phyloP scores from a whole-genome alignment of 1,284 basidiomycete species.

The Tilletia walkeri region DNA sequence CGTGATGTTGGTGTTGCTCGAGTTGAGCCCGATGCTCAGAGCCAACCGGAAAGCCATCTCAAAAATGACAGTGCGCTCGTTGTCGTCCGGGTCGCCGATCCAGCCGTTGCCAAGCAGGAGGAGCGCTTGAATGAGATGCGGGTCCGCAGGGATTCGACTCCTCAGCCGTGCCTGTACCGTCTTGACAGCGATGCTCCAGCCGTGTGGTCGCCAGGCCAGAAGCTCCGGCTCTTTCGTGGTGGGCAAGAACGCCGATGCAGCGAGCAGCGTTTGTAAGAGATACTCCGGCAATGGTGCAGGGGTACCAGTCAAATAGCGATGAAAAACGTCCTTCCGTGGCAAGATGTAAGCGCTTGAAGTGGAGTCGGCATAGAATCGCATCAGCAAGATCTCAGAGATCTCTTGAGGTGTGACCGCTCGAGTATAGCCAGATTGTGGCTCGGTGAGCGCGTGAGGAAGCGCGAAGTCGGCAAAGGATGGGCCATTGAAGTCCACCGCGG shows the following conservation, averaged over 20 bases:
- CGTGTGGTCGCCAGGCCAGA: slow-evolving; percentile 2
- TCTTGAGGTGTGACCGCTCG: not conserved
- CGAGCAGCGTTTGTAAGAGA: slow-evolving; percentile 17
- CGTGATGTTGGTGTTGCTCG: not conserved
- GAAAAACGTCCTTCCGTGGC: not conserved
- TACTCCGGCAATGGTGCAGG: slow-evolving; percentile 17
- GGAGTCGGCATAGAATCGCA: not conserved
- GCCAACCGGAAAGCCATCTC: slow-evolving; percentile 20
- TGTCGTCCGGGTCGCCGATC: slow-evolving; percentile 13
- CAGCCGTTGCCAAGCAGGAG: slow-evolving; percentile 16
- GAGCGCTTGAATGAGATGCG: slow-evolving; percentile 20
- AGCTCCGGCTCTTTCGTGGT: slow-evolving; percentile 21
- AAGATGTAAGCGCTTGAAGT: slow-evolving; percentile 9
- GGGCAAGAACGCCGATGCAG: slow-evolving; percentile 6
- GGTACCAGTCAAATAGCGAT: slow-evolving; percentile 7
- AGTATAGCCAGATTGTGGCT: not conserved
- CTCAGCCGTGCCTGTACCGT: slow-evolving; percentile 17
- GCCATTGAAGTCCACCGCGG: no score
- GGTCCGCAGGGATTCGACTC: not conserved
- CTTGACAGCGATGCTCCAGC: slow-evolving; percentile 19
- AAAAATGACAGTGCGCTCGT: slow-evolving; percentile 17
- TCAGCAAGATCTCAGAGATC: not conserved
- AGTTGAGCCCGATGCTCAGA: slow-evolving; percentile 8
- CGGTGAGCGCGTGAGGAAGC: slow-evolving; percentile 9
- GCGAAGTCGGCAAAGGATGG: not conserved